Evolutionary conservation across 768 basidiomycete genomes (phyloP).

Genomic region (Mycena vulgaris): DNA sequence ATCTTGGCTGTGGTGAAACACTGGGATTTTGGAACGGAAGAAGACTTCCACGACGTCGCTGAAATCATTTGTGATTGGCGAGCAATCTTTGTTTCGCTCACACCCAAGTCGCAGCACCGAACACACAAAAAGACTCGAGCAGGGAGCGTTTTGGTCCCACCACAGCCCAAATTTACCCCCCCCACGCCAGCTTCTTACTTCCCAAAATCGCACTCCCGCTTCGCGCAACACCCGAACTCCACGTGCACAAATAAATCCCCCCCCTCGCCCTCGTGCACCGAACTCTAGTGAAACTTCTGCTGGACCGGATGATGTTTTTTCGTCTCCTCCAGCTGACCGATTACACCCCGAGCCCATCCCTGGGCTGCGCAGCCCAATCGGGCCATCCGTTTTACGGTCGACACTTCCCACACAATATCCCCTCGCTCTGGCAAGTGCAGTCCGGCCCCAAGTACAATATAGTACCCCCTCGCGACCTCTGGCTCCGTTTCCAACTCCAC

Average conservation of each 20-base stretch:
- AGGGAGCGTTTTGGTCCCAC: not conserved
- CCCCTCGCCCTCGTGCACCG: not conserved
- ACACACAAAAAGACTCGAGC: not conserved
- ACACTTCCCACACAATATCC: not conserved
- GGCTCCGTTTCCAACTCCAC: not conserved
- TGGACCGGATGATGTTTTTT: not conserved
- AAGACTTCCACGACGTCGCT: constrained; percentile 17
- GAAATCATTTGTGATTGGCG: constrained; percentile 21
- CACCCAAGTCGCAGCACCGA: not conserved
- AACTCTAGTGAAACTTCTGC: no score
- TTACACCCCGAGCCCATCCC: not conserved
- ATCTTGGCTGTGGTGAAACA: constrained; percentile 11
- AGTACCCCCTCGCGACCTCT: not conserved
- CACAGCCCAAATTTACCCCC: not conserved
- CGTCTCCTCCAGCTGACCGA: constrained; percentile 2
- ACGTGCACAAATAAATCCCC: not conserved
- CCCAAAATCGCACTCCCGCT: not conserved
- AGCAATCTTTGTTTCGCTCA: not conserved
- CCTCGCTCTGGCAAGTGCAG: no score
- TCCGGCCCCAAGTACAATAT: not conserved
- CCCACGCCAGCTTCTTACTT: not conserved
- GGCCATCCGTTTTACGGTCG: not conserved
- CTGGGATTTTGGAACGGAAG: constrained; percentile 19
- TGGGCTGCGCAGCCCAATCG: no score
- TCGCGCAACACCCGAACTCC: not conserved